Base-by-base conservation (phyloP, 2,329 filamentous ascomycete species). In the Volutella citrinella region DNA sequence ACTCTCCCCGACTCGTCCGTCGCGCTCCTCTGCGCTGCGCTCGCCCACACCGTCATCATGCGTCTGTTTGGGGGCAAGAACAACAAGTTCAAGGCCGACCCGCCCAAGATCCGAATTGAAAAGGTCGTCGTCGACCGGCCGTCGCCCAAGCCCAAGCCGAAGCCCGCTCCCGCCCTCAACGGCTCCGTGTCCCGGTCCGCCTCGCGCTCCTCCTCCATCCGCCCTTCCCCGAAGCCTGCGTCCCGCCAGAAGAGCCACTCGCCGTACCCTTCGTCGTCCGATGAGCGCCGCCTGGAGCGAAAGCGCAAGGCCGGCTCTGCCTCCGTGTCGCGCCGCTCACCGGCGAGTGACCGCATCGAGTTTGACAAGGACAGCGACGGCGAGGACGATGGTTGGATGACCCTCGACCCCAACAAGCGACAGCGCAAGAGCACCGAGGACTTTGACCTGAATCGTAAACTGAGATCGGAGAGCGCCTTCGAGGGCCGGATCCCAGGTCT, bases 361-460 rank as follows among this genome's bases (percentile, higher is more conserved):
- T 74, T 73, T 38, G 70, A 70, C 38, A 71, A 69, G 41, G 66
- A 69, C 41, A 70, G 68, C 30, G 70, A 75, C 36, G 68, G 64
- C 31, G 70, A 71, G 24, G 72, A 72, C 33, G 70, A 73, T 42
- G 69, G 73, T 39, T 77, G 74, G 65, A 67, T 68, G 55, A 65
- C 56, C 14, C 53, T 74, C 28, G 66, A 70, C 30, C 57, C 60
- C 28, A 65, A 61, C 42, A 76, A 78, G 62, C 62, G 70, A 38
- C 62, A 68, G 45, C 71, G 70, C 45, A 65, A 56, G 44, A 54
- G 55, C 27, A 59, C 54, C 13, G 60, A 59, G 24, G 64, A 68
- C 25, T 62, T 64, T 26, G 72, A 78, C 46, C 55, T 66, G 6
- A 71, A 68, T 37, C 68, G 71, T 43, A 60, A 60, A 48, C 47